Conservation (phyloP, 345 rosid species). For the Aquilaria yunnanensis region DNA sequence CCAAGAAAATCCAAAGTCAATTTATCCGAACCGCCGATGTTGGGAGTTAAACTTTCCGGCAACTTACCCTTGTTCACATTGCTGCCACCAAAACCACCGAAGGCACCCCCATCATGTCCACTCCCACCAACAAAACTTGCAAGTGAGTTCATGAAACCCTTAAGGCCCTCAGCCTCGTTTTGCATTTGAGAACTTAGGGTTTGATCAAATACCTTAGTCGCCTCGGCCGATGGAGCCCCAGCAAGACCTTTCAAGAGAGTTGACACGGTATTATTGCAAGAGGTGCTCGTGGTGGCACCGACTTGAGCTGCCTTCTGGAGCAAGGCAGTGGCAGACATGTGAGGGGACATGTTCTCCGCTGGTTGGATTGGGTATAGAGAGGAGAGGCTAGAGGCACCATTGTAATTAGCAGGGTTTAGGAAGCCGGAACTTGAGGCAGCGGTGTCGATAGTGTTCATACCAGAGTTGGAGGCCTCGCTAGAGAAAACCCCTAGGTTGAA, state of each 20-base stretch:
- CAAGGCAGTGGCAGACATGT: constrained; percentile 76
- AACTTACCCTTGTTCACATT: constrained; percentile 12
- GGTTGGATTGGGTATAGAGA: constrained; percentile 17
- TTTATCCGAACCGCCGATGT: constrained; percentile 49
- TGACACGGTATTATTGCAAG: constrained; percentile 14
- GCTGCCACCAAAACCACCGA: constrained; percentile 17
- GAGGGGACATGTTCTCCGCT: constrained; percentile 18
- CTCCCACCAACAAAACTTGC: no score
- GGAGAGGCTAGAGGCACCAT: constrained; percentile 8
- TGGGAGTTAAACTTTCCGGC: constrained; percentile 19
- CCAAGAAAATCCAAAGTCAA: constrained; percentile 70
- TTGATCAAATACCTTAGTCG: constrained; percentile 5
- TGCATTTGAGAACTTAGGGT: constrained; percentile 9
- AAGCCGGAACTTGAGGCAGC: constrained; percentile 2
- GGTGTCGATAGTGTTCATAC: constrained; percentile 6
- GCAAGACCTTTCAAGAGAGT: constrained; percentile 41
- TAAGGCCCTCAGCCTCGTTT: constrained; percentile 17
- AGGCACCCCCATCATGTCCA: background rate
- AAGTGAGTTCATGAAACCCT: constrained; percentile 5
- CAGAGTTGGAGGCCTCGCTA: constrained; percentile 18
- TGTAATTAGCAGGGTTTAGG: constrained; percentile 10
- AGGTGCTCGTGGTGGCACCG: constrained; percentile 51
- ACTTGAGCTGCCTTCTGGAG: constrained; percentile 89
- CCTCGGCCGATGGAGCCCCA: constrained; percentile 27
- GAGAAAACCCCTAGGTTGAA: constrained; percentile 60